A percentile compares a stretch with the other conserved stretches of the same genome.
Conservation (phyloP, 108 stramenopile genomes). For the Aureococcus anophagefferens region DNA sequence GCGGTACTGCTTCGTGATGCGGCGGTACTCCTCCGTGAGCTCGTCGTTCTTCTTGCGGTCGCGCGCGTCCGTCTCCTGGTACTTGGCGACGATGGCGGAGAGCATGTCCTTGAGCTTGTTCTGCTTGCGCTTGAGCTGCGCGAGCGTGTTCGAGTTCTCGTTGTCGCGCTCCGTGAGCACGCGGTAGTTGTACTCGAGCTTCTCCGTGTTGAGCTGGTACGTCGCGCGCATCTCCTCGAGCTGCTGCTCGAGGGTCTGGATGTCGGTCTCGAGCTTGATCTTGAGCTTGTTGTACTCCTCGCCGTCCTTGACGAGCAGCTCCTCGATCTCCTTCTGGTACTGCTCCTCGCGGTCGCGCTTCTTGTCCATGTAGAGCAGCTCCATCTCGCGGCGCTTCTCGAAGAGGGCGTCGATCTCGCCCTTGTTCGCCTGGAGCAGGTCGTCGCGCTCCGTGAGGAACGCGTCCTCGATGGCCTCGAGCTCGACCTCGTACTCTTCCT, state of each 20-base stretch:
- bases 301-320: slow-evolving; percentile 37
- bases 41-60: slow-evolving; percentile 42
- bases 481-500: slow-evolving; percentile 34
- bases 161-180: slow-evolving; percentile 54
- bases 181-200: slow-evolving; percentile 61
- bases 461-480: slow-evolving; percentile 48
- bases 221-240: slow-evolving; percentile 60
- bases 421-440: slow-evolving; percentile 32
- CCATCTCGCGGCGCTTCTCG: slow-evolving; percentile 39
- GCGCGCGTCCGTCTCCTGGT: slow-evolving; percentile 37
- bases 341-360: slow-evolving; percentile 40
- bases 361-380: slow-evolving; percentile 40
- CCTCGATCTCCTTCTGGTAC: slow-evolving; percentile 42
- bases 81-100: slow-evolving; percentile 32
- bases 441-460: slow-evolving; percentile 41
- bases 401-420: slow-evolving; percentile 47
- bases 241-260: slow-evolving; percentile 68
- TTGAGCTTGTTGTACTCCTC: slow-evolving; percentile 58
- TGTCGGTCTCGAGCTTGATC: slow-evolving; percentile 56
- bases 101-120: slow-evolving; percentile 50
- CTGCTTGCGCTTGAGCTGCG: slow-evolving; percentile 47
- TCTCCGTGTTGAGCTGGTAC: slow-evolving; percentile 64
- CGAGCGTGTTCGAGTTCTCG: slow-evolving; percentile 49
- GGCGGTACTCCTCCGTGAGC: slow-evolving; percentile 51
- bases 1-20: slow-evolving; percentile 55